phyloP scores from a whole-genome alignment of 805 yeast species.

The Blastobotrys peoriensis region DNA sequence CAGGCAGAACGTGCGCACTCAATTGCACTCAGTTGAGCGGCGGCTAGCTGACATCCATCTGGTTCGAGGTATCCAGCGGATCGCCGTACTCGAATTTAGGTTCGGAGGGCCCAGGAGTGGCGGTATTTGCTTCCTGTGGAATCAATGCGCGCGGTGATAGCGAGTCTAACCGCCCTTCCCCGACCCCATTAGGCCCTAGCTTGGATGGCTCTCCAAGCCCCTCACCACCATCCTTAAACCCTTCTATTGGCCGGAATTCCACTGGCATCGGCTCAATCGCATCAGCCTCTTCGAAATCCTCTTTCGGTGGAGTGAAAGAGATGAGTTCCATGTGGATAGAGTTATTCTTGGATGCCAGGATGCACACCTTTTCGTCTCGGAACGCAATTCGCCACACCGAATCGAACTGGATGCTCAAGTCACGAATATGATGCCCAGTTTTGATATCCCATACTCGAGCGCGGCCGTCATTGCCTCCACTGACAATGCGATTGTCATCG shows the following conservation, averaged over 20 bases:
- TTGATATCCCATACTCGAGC: conserved; percentile 37
- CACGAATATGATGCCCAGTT: conserved; percentile 35
- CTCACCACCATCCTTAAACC: too few species aligned
- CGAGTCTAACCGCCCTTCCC: not conserved
- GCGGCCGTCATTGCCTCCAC: conserved; percentile 39
- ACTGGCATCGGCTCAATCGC: not conserved
- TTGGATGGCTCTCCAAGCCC: too few species aligned
- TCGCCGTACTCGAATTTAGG: not conserved
- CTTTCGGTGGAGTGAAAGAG: conserved; percentile 29
- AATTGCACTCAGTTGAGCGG: not conserved
- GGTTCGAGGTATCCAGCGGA: conserved; percentile 1
- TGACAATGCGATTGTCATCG: conserved; percentile 34
- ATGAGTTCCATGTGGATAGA: conserved; percentile 33
- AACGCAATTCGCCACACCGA: conserved; percentile 39
- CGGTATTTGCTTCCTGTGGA: not conserved
- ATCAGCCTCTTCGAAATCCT: conserved; percentile 2
- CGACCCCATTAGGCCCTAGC: too few species aligned
- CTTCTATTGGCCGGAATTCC: not conserved
- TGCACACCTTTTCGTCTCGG: conserved; percentile 34
- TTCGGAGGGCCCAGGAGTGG: not conserved
- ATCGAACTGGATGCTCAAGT: conserved; percentile 30
- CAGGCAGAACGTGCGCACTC: too few species aligned
- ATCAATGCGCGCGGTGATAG: not conserved
- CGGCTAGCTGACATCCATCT: not conserved
- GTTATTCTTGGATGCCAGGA: conserved; percentile 29